Percentiles rank a stretch among this genome's conserved stretches.
These are phyloP conservation scores for Coffea humblotiana DNA, from an alignment of 305 asterid species.

Conservation along the genomic window DNA sequence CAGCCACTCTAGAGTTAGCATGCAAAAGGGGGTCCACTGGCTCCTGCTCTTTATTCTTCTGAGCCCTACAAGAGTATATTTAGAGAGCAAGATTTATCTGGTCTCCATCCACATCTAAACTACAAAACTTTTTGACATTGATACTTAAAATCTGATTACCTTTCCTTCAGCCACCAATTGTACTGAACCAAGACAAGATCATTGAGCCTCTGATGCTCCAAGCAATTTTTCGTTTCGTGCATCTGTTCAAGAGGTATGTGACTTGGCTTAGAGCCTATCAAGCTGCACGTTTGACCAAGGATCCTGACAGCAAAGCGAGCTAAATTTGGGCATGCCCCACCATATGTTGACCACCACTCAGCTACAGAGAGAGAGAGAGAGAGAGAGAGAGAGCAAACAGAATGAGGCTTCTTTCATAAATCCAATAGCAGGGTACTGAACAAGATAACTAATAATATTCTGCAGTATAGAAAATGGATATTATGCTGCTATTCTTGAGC, in stretches of 20 bases:
- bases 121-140: not conserved
- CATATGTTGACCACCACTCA: constrained; percentile 95
- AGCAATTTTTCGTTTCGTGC: constrained; percentile 60
- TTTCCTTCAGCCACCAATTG: constrained; percentile 78
- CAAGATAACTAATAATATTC: not conserved
- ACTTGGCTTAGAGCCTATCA: constrained; percentile 53
- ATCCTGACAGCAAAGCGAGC: constrained; percentile 76
- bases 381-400: not conserved
- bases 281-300: constrained; percentile 46
- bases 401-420: not conserved
- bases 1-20: constrained; percentile 46
- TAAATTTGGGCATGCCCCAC: constrained; percentile 90
- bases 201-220: constrained; percentile 75
- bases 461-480: not conserved
- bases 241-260: constrained; percentile 47
- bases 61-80: constrained; percentile 35
- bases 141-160: constrained; percentile 42
- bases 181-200: constrained; percentile 75
- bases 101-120: not conserved
- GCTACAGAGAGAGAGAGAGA: constrained; percentile 39
- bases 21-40: constrained; percentile 63
- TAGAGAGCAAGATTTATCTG: constrained; percentile 11
- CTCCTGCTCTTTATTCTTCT: constrained; percentile 42
- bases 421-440: not conserved
- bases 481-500: not conserved